These are phyloP conservation scores for Pseudogymnoascus sp. DNA, from an alignment of 2,329 filamentous ascomycete genomes.

Conservation along the genomic window DNA sequence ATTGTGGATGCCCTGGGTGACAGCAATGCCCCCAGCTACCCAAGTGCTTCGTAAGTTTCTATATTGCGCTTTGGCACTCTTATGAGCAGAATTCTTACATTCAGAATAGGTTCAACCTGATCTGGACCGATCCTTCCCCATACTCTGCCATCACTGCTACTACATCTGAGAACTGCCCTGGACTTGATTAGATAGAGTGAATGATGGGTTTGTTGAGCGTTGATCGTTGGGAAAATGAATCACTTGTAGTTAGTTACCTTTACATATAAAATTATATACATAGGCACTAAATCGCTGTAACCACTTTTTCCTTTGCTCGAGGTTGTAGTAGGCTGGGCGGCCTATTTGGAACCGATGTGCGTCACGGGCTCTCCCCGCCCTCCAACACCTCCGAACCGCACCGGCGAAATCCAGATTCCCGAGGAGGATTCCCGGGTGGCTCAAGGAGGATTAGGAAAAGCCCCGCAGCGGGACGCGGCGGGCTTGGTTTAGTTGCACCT, in stretches of 20 bases:
- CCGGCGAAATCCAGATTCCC: too few relatives aligned
- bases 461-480: too few relatives aligned
- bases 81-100: conserved; percentile 7
- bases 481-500: too few relatives aligned
- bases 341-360: not conserved
- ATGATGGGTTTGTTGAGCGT: not conserved
- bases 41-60: conserved; percentile 35
- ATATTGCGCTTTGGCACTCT: not conserved
- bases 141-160: conserved; percentile 40
- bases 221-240: not conserved
- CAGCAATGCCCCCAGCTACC: conserved; percentile 42
- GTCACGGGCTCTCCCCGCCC: not conserved
- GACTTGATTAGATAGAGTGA: conserved; percentile 36
- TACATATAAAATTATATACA: not conserved
- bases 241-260: not conserved
- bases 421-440: too few relatives aligned
- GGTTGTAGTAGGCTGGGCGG: not conserved
- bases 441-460: too few relatives aligned
- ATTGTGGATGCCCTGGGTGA: conserved; percentile 47
- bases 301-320: not conserved
- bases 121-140: conserved; percentile 49
- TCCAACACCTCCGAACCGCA: not conserved
- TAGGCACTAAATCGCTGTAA: not conserved
- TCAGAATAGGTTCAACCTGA: conserved; percentile 42
- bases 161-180: conserved; percentile 47